These are phyloP conservation scores for Persicaria maculosa DNA, from an alignment of 148 eudicot species.

Conservation along the genomic window DNA sequence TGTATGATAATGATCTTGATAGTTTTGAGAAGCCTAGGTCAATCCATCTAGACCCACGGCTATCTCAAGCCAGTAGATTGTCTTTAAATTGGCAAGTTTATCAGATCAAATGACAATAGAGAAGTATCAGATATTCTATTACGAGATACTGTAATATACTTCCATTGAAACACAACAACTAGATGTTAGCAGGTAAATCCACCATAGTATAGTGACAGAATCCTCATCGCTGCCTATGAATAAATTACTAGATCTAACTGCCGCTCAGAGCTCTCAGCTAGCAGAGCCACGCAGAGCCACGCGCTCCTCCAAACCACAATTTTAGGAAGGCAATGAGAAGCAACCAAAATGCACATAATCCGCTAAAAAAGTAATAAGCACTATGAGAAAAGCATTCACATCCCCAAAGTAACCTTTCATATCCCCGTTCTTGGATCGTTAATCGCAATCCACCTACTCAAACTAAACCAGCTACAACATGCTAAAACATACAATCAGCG, in stretches of 20 bases:
- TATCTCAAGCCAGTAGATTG: neutral
- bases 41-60: neutral
- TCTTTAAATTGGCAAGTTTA: neutral
- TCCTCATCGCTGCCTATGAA: neutral
- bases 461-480: neutral
- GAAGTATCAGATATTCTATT: neutral
- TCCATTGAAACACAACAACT: neutral
- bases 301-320: neutral
- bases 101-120: neutral
- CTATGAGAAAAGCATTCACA: neutral
- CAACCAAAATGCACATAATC: neutral
- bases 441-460: neutral
- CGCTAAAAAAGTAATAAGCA: neutral
- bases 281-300: neutral
- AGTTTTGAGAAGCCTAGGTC: neutral
- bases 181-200: neutral
- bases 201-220: neutral
- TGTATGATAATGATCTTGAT: neutral
- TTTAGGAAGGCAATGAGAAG: neutral
- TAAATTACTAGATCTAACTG: neutral
- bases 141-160: neutral
- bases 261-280: neutral
- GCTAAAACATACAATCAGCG: neutral
- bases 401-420: neutral
- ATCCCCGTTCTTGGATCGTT: neutral